Percentiles rank a stretch among this genome's conserved stretches.
phyloP scores from a whole-genome alignment of 768 basidiomycete genomes.

The Amanita exitialis region DNA sequence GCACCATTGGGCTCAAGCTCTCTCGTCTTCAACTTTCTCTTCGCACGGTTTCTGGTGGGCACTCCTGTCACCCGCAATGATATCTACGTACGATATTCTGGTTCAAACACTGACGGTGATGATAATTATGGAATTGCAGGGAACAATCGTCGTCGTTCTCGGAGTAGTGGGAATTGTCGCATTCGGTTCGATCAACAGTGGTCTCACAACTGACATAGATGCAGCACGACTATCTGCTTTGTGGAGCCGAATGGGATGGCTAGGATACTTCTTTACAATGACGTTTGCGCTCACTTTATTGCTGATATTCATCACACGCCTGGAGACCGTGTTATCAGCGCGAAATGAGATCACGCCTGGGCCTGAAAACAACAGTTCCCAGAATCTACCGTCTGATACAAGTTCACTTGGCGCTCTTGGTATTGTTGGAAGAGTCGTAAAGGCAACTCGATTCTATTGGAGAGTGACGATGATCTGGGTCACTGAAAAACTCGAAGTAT shows the following conservation, averaged over 20 bases:
- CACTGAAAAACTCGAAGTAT: conserved; percentile 54
- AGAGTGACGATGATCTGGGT: conserved; percentile 38
- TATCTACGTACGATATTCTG: conserved; percentile 53
- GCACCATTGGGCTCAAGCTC: conserved; percentile 91
- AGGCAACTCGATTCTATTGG: conserved; percentile 31
- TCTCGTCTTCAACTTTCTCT: conserved; percentile 93
- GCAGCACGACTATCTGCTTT: conserved; percentile 69
- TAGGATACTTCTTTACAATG: conserved; percentile 84
- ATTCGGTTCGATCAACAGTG: conserved; percentile 78
- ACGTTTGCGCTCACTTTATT: conserved; percentile 52
- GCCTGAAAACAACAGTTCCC: conserved; percentile 1
- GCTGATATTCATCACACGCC: conserved; percentile 57
- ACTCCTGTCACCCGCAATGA: conserved; percentile 79
- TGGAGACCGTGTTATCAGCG: conserved; percentile 63
- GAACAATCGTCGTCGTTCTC: conserved; percentile 72
- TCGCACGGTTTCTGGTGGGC: conserved; percentile 82
- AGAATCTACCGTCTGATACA: background rate
- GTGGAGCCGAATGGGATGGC: conserved; percentile 85
- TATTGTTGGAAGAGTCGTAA: conserved; percentile 12
- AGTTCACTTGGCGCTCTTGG: conserved; percentile 6
- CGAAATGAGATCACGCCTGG: conserved; percentile 46
- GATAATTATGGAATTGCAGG: conserved; percentile 30
- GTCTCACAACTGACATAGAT: conserved; percentile 64
- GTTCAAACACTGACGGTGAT: background rate
- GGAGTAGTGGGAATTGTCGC: conserved; percentile 85